phyloP scores from a whole-genome alignment of 768 basidiomycete species.

The Amanita pallidorosea region DNA sequence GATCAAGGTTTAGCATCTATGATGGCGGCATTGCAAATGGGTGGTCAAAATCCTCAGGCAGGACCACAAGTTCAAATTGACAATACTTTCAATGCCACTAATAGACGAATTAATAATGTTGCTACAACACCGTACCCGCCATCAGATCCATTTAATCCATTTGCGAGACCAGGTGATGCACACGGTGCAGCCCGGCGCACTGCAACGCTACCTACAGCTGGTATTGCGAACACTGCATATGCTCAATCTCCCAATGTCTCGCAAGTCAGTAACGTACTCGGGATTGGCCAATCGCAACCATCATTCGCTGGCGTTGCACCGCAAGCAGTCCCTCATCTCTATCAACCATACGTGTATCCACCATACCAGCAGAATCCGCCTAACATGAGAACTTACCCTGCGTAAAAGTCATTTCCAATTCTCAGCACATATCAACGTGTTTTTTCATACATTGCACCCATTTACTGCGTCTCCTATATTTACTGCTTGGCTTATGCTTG shows the following conservation, averaged over 20 bases:
- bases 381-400: conserved; percentile 71
- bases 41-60: conserved; percentile 76
- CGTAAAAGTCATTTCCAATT: conserved; percentile 27
- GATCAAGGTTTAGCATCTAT: conserved; percentile 83
- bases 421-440: conserved; percentile 18
- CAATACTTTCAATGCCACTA: conserved; percentile 22
- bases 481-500: conserved; percentile 23
- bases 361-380: conserved; percentile 70
- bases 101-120: conserved; percentile 25
- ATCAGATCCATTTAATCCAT: conserved; percentile 40
- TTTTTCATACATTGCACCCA: conserved; percentile 22
- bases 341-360: conserved; percentile 77
- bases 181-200: conserved; percentile 43
- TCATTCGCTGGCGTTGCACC: conserved; percentile 51
- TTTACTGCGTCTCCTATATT: conserved; percentile 14
- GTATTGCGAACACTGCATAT: conserved; percentile 31
- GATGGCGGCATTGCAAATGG: conserved; percentile 91
- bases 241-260: conserved; percentile 50
- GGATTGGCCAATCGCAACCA: conserved; percentile 58
- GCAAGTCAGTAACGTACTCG: conserved; percentile 46
- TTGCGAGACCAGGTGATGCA: conserved; percentile 34
- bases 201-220: conserved; percentile 35
- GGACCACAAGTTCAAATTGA: conserved; percentile 70
- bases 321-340: conserved; percentile 54
- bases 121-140: conserved; percentile 26